Conservation (phyloP, 2,329 filamentous ascomycete species). For the Biscogniauxia marginata region DNA sequence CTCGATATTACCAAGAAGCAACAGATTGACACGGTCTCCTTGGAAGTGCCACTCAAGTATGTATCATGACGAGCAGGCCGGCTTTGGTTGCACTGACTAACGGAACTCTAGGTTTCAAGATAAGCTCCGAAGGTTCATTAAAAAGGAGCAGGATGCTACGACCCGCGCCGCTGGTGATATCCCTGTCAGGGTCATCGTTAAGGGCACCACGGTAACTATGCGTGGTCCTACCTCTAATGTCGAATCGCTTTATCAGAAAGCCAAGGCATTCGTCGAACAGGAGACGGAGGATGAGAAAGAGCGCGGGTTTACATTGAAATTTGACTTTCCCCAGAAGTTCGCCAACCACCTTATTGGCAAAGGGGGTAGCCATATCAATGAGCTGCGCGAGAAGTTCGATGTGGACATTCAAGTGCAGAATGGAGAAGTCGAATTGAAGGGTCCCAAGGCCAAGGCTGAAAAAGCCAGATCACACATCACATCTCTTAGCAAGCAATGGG, state of each 20-base stretch:
- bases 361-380: slow-evolving; percentile 64
- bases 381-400: slow-evolving; percentile 65
- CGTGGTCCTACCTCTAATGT: slow-evolving; percentile 75
- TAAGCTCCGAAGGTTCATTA: slow-evolving; percentile 62
- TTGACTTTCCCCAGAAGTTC: slow-evolving; percentile 93
- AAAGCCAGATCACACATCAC: slow-evolving; percentile 80
- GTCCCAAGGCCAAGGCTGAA: slow-evolving; percentile 91
- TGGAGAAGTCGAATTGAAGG: slow-evolving; percentile 92
- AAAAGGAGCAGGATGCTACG: slow-evolving; percentile 56
- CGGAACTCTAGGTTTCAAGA: slow-evolving; percentile 53
- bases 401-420: slow-evolving; percentile 86
- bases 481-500: slow-evolving; percentile 74
- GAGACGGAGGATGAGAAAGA: slow-evolving; percentile 93
- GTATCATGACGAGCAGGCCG: slow-evolving; percentile 13
- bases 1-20: slow-evolving; percentile 58
- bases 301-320: slow-evolving; percentile 79
- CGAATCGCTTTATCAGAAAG: slow-evolving; percentile 68
- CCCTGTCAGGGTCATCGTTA: slow-evolving; percentile 57
- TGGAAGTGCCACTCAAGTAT: slow-evolving; percentile 60
- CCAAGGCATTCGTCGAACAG: slow-evolving; percentile 76
- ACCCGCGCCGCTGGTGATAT: slow-evolving; percentile 56
- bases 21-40: slow-evolving; percentile 45
- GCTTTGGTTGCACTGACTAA: slow-evolving; percentile 25
- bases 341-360: slow-evolving; percentile 80
- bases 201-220: slow-evolving; percentile 64